phyloP scores from a whole-genome alignment of 2,329 filamentous ascomycete species.

The Diaporthe sp. region DNA sequence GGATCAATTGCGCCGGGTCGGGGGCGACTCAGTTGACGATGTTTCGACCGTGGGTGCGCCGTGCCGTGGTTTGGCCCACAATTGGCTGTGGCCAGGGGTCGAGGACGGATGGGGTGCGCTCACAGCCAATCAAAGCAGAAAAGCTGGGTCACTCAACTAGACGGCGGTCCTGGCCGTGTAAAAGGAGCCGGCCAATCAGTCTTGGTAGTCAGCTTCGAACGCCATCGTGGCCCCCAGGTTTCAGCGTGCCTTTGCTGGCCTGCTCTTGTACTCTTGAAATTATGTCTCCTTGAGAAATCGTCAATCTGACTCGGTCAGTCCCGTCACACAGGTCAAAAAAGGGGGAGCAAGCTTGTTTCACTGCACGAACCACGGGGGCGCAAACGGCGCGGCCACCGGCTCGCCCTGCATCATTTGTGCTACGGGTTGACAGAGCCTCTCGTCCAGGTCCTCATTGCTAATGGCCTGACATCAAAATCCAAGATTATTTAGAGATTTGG shows the following conservation, averaged over 20 bases:
- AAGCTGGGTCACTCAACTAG: neutral
- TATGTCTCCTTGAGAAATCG: neutral
- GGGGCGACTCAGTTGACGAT: conserved; percentile 9
- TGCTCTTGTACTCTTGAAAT: neutral
- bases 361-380: neutral
- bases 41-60: conserved; percentile 20
- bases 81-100: neutral
- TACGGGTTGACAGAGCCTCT: neutral
- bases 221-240: neutral
- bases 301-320: neutral
- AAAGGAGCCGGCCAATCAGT: conserved; percentile 10
- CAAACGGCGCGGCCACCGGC: neutral
- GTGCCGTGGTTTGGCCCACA: conserved; percentile 17
- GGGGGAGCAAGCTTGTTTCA: neutral
- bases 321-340: neutral
- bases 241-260: conserved; percentile 1
- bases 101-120: no score
- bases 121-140: conserved; percentile 5
- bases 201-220: conserved; percentile 12
- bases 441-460: neutral
- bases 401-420: neutral
- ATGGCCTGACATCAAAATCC: neutral
- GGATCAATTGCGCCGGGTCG: neutral
- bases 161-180: neutral
- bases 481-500: no score